Evolutionary conservation across 2,329 filamentous ascomycete genomes (phyloP), one percentile per base, ranked within the genome.

Genomic region (Coniochaeta sp.): DNA sequence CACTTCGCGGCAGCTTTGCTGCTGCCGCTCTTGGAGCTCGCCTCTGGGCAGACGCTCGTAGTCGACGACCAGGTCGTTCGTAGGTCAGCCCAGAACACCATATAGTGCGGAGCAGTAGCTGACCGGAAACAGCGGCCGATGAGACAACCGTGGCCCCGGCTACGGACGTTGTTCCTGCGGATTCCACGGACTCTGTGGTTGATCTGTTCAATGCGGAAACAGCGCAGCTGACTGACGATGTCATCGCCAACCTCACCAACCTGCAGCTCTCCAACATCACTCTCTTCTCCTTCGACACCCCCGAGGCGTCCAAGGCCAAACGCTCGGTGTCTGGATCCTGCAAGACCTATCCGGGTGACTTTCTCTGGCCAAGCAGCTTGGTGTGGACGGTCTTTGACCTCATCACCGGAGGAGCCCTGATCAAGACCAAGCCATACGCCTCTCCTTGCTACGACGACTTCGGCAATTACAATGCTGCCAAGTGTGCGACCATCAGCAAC

Each of bases 401-500:
- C 26, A 19, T 65, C 24, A 62, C 63, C 2, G 67, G 64, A 40
- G 70, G 70, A n/a, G 68, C 66, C 14, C 65, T 75, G 17, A 69
- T 75, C 52, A 67, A 69, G 40, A 73, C 72, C 24, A 61, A 68
- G 4, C 72, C 73, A 5, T 67, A 69, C 1, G 72, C 68, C 2
- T 69, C 71, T 19, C 72, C 68, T 22, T 75, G 73, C 64, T 75
- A 74, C 57, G 59, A 58, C 2, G 62, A 66, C 47, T 68, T 67
- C 2, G 66, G 67, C 4, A 64, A 61, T 14, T 70, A 71, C 61
- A 62, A 73, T 62, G 62, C 62, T 7, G 65, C 65, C 22, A 66
- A 65, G 57, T 75, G 73, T 62, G 63, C 65, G 16, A 64, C 64
- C 34, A 61, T 75, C 28, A 55, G 71, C 4, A 62, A 63, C 16